These are phyloP conservation scores for Acanthochlamys bracteata DNA, from an alignment of 106 monocot species.

Conservation along the genomic window DNA sequence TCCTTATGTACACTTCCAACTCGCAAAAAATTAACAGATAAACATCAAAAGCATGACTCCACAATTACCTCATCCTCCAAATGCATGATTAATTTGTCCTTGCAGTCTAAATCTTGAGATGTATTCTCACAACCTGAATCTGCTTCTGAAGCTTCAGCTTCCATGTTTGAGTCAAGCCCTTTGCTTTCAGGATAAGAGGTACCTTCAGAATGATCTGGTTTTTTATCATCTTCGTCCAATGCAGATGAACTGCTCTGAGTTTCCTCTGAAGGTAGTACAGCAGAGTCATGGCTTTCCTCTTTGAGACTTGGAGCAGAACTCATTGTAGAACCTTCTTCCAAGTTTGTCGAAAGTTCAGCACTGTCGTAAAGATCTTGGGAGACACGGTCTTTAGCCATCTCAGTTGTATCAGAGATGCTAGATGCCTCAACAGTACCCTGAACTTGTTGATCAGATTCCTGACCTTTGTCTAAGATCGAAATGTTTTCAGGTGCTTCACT, in stretches of 20 bases:
- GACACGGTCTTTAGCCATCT: conserved; percentile 6
- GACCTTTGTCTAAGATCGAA: too few species aligned
- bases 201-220: background rate
- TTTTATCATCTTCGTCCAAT: conserved; percentile 3
- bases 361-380: background rate
- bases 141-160: conserved; percentile 2
- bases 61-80: conserved; percentile 64
- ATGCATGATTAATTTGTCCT: conserved; percentile 33
- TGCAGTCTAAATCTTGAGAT: conserved; percentile 19
- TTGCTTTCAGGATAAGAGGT: conserved; percentile 17
- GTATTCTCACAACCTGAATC: conserved; percentile 2
- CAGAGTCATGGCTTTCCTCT: conserved; percentile 5
- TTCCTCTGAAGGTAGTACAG: background rate
- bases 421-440: background rate
- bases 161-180: conserved; percentile 8
- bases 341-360: conserved; percentile 1
- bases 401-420: background rate
- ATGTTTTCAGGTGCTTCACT: too few species aligned
- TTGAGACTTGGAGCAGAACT: background rate
- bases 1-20: too few species aligned
- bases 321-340: conserved; percentile 6
- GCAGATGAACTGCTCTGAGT: background rate
- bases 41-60: background rate
- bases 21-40: too few species aligned
- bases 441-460: background rate